Conservation (phyloP, 148 eudicot species). For the Heliosperma pusillum region DNA sequence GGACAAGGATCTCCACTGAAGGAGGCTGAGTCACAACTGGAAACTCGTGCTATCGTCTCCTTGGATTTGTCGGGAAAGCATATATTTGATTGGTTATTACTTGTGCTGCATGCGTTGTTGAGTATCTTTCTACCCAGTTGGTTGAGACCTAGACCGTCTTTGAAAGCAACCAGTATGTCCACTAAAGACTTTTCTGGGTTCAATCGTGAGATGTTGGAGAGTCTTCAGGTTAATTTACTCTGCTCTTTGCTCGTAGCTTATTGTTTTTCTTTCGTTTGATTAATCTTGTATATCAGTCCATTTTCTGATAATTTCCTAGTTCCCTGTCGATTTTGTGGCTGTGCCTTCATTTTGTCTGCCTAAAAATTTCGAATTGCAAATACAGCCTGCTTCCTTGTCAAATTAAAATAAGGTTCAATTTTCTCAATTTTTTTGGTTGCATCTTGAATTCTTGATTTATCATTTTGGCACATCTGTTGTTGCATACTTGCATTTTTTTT, state of each 20-base stretch:
- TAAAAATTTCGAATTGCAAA: neutral
- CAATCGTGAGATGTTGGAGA: conserved; percentile 76
- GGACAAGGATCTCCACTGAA: conserved; percentile 36
- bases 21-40: conserved; percentile 48
- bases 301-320: neutral
- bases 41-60: conserved; percentile 38
- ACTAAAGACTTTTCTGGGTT: conserved; percentile 49
- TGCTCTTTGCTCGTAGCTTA: neutral
- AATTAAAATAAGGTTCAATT: neutral
- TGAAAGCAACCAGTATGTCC: conserved; percentile 32
- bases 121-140: conserved; percentile 72
- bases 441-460: no score
- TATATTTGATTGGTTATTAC: conserved; percentile 72
- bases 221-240: conserved; percentile 68
- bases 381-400: neutral
- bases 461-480: neutral
- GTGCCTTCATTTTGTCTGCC: neutral
- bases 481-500: neutral
- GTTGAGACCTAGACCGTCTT: conserved; percentile 53
- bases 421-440: neutral
- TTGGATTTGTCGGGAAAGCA: conserved; percentile 58
- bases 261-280: neutral
- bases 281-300: neutral
- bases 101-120: conserved; percentile 83
- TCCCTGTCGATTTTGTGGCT: neutral